Percentiles rank a stretch among this genome's conserved stretches.
phyloP scores from a whole-genome alignment of 345 rosid species.

The Kernera saxatilis region DNA sequence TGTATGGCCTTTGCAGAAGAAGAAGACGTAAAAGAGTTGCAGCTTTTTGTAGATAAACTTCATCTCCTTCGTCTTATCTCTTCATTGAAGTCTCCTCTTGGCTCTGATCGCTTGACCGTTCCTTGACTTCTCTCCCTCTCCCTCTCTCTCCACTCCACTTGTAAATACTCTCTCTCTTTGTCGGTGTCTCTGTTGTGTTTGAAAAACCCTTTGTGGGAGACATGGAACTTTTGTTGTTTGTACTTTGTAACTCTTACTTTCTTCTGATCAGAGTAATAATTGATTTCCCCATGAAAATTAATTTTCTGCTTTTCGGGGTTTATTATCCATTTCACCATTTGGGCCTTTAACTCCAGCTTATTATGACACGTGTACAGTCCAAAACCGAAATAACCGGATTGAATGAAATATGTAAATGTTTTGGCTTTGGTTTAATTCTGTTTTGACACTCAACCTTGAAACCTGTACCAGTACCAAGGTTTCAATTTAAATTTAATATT shows the following conservation, averaged over 20 bases:
- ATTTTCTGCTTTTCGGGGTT: background rate
- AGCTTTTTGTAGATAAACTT: conserved; percentile 73
- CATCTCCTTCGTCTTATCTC: conserved; percentile 69
- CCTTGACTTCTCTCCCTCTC: conserved; percentile 20
- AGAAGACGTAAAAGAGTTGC: conserved; percentile 60
- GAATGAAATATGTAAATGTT: background rate
- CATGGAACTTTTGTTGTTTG: conserved; percentile 10
- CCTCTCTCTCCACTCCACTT: conserved; percentile 1
- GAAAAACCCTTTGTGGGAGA: conserved; percentile 4
- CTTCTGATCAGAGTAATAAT: background rate
- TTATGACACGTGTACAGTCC: background rate
- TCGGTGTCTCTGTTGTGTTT: conserved; percentile 3
- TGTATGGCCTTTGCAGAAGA: conserved; percentile 81
- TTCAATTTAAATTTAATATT: background rate
- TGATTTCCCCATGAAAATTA: background rate
- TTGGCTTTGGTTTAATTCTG: background rate
- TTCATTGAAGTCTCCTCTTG: conserved; percentile 59
- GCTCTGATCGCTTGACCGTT: conserved; percentile 50
- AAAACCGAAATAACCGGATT: background rate
- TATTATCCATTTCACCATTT: background rate
- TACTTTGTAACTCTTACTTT: conserved; percentile 12
- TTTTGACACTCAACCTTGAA: background rate
- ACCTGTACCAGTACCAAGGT: background rate
- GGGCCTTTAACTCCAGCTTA: background rate
- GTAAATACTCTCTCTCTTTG: conserved; percentile 12